A percentile compares a stretch with the other conserved stretches of the same genome.
These are phyloP conservation scores for Penicillium hordei DNA, from an alignment of 2,329 filamentous ascomycete genomes.

Conservation along the genomic window DNA sequence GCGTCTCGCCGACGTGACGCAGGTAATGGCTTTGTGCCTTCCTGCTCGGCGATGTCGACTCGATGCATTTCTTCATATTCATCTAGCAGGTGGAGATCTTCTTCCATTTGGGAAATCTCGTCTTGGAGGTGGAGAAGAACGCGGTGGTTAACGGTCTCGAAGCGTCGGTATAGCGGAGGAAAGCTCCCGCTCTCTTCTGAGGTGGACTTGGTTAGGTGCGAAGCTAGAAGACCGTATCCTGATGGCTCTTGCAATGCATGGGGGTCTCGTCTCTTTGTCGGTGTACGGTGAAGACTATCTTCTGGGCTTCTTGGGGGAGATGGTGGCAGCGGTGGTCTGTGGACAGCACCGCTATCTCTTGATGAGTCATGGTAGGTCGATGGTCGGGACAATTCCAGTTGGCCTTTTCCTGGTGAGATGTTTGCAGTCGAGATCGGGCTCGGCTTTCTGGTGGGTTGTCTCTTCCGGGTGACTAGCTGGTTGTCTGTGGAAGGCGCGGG, in stretches of 20 bases:
- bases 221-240: slow-evolving; percentile 39
- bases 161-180: slow-evolving; percentile 75
- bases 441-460: slow-evolving; percentile 19
- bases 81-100: slow-evolving; percentile 71
- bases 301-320: slow-evolving; percentile 37
- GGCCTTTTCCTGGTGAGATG: slow-evolving; percentile 24
- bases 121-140: slow-evolving; percentile 81
- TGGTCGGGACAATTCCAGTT: slow-evolving; percentile 34
- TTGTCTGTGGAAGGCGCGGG: slow-evolving; percentile 28
- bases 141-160: slow-evolving; percentile 78
- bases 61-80: slow-evolving; percentile 50
- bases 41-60: slow-evolving; percentile 32
- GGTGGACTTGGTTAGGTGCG: slow-evolving; percentile 32
- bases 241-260: slow-evolving; percentile 27
- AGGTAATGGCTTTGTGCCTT: slow-evolving; percentile 33
- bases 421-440: slow-evolving; percentile 20
- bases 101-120: slow-evolving; percentile 77
- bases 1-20: slow-evolving; percentile 44
- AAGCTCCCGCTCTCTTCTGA: slow-evolving; percentile 30
- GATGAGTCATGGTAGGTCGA: slow-evolving; percentile 34
- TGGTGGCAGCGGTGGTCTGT: slow-evolving; percentile 30
- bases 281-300: slow-evolving; percentile 26
- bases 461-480: slow-evolving; percentile 29
- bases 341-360: slow-evolving; percentile 19
- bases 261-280: slow-evolving; percentile 25